Evolutionary conservation across 2,329 filamentous ascomycete species (phyloP).

Genomic region (Colletotrichum sp.): DNA sequence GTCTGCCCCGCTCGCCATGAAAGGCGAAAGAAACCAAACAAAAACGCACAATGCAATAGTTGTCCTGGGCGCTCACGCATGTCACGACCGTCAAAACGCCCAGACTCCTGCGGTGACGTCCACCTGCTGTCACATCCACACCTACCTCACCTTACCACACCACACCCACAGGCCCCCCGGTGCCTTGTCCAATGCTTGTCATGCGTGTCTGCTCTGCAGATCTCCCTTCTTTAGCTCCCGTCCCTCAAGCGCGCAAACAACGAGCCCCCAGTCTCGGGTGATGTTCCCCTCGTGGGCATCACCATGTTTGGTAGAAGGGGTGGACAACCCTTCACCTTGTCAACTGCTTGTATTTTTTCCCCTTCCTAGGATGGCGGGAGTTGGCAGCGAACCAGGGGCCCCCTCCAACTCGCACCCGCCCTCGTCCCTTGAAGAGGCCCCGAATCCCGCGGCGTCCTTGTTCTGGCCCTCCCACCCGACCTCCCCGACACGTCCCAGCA

Average conservation of each 20-base stretch:
- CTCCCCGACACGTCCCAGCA: not conserved
- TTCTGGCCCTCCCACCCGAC: not conserved
- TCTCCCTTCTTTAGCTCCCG: not conserved
- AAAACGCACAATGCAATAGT: not conserved
- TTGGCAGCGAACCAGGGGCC: not conserved
- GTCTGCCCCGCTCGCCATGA: not conserved
- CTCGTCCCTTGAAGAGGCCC: not conserved
- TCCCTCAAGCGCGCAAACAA: not conserved
- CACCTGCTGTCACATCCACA: not conserved
- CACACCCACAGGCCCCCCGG: not conserved
- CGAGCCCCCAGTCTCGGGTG: not conserved
- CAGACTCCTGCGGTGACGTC: not conserved
- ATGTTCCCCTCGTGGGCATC: not conserved
- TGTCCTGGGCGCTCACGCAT: not conserved
- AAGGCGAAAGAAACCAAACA: not conserved
- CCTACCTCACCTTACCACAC: not conserved
- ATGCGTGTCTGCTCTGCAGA: not conserved
- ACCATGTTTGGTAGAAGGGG: not conserved
- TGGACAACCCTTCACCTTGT: not conserved
- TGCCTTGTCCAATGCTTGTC: not conserved
- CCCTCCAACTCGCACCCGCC: not conserved
- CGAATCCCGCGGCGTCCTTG: not conserved
- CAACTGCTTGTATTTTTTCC: not conserved
- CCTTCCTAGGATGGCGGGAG: not conserved
- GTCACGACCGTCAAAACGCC: not conserved